Percentiles rank a stretch among this genome's conserved stretches.
phyloP scores from a whole-genome alignment of 768 basidiomycete species.

The Trametes cingulata region DNA sequence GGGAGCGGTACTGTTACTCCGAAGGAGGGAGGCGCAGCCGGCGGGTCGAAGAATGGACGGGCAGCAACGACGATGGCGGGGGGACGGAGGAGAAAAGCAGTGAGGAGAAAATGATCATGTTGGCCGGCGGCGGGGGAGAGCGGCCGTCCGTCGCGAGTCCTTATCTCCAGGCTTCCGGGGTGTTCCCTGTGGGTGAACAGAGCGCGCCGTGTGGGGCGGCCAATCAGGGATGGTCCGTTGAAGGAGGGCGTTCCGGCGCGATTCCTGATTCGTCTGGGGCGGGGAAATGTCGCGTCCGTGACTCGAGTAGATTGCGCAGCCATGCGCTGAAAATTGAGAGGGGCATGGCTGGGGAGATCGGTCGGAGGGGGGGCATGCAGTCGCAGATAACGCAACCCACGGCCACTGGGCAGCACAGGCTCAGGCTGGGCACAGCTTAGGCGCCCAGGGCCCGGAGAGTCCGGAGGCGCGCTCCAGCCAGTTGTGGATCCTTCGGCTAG shows the following conservation, averaged over 20 bases:
- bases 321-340: background rate
- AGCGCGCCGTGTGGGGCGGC: constrained; percentile 1
- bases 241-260: constrained; percentile 8
- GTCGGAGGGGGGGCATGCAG: background rate
- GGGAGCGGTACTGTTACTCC: constrained; percentile 44
- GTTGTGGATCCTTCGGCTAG: constrained; percentile 6
- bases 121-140: background rate
- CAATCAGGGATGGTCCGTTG: constrained; percentile 5
- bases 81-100: constrained; percentile 63
- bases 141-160: constrained; percentile 8
- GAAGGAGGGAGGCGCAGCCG: constrained; percentile 28
- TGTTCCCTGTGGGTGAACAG: constrained; percentile 2
- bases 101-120: constrained; percentile 46
- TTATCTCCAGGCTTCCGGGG: background rate
- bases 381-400: background rate
- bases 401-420: background rate
- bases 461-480: background rate
- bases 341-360: background rate
- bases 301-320: constrained; percentile 1
- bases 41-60: constrained; percentile 30
- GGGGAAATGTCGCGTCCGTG: constrained; percentile 9
- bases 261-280: constrained; percentile 3
- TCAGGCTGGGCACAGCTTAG: background rate
- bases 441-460: background rate
- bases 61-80: constrained; percentile 53